A percentile compares a stretch with the other conserved stretches of the same genome.
These are phyloP conservation scores for Phyllosticta citribraziliensis DNA, from an alignment of 2,329 filamentous ascomycete genomes.

Conservation along the genomic window DNA sequence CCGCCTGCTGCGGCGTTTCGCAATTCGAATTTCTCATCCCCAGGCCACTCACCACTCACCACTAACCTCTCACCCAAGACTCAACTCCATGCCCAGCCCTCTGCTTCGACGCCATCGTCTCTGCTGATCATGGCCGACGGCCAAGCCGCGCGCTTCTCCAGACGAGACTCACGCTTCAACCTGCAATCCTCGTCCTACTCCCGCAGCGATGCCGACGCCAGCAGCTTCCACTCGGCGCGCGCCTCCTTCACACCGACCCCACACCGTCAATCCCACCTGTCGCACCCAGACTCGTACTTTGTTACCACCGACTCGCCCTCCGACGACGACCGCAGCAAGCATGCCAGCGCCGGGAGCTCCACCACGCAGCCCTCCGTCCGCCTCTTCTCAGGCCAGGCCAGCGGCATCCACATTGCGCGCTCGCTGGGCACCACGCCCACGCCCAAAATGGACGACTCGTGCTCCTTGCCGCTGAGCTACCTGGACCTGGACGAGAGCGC, in stretches of 20 bases:
- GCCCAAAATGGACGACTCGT: conserved; percentile 9
- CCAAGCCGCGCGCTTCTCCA: background rate
- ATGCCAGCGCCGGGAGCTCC: background rate
- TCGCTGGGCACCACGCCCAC: background rate
- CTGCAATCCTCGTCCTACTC: conserved; percentile 13
- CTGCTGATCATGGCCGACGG: background rate
- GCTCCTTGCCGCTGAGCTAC: conserved; percentile 16
- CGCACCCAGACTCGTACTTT: background rate
- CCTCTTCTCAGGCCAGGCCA: background rate
- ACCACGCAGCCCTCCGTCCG: background rate
- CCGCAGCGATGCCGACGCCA: background rate
- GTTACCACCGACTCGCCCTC: background rate
- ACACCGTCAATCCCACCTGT: conserved; percentile 3
- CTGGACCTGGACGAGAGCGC: conserved; percentile 9
- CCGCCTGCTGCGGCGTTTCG: background rate
- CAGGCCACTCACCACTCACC: too few relatives aligned
- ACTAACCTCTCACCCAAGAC: too few relatives aligned
- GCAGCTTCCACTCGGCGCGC: background rate
- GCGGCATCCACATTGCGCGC: background rate
- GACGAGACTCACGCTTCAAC: conserved; percentile 9
- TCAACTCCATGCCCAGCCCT: background rate
- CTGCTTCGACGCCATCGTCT: background rate
- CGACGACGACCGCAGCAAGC: background rate
- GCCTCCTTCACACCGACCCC: background rate
- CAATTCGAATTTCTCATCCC: too few relatives aligned